Base-by-base conservation (phyloP, 1,284 basidiomycete species). In the Ceratobasidium sp. region DNA sequence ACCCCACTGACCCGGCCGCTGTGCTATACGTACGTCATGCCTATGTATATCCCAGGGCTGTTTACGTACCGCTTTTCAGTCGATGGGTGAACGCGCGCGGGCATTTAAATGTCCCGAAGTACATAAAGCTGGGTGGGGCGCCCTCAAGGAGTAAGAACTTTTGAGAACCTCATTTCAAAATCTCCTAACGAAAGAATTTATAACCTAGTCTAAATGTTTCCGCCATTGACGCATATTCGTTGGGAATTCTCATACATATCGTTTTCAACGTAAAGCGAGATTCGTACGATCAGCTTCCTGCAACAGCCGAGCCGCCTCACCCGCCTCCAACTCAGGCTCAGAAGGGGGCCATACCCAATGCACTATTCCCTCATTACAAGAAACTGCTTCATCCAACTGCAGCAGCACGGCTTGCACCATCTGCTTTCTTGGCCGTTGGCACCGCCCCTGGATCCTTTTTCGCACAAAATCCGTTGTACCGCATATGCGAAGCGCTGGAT, bases 341-440 rank as follows among this genome's bases (percentile, higher is more conserved):
- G 1, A 87, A 92, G 8, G 96, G 94, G 0, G 80, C 86, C 1
- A 92, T 98, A 36, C 97, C 97, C 0, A 80, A 83, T 1, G 77
- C 86, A 0, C 80, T 99, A 1, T 98, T 97, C 79, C 86, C 90
- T 0, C 84, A 88, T 0, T 95, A 92, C 84, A 96, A 96, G 81
- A 90, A 89, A 69, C 88, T 99, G 71, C 84, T 98, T 5, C 94
- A 94, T 74, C 94, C 96, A 0, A 96, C 92, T 79, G 87, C 93
- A 0, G 92, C 90, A 78, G 86, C 88, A 0, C 87, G 97, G 26
- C 82, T 96, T 76, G 87, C 90, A 0, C 86, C 92, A 0, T 91
- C 92, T 75, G 83, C 83, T 1, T 94, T 98, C 79, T 84, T 97
- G 14, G 89, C 93, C 36, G 83, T 90, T 36, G 93, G 93, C 2